These are phyloP conservation scores for Capniomyces stellatus DNA, from an alignment of 371 early-diverging fungal genomes.

Conservation along the genomic window DNA sequence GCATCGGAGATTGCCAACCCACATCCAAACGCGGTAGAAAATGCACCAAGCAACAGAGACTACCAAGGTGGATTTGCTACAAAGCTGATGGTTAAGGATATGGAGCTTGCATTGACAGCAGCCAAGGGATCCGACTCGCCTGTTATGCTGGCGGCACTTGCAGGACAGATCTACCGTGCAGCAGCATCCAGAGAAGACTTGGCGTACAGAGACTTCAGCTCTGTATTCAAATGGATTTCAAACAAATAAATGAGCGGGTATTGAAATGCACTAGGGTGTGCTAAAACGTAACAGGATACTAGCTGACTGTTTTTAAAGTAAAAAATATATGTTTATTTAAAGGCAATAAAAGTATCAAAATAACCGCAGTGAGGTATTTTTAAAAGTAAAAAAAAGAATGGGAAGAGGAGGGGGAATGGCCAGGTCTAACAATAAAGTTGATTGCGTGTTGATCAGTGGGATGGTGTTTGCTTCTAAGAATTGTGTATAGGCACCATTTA, in stretches of 20 bases:
- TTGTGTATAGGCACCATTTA: too few relatives aligned
- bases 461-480: too few relatives aligned
- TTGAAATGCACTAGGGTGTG: too few relatives aligned
- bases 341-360: too few relatives aligned
- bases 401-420: too few relatives aligned
- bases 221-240: conserved; percentile 49
- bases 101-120: conserved; percentile 75
- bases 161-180: conserved; percentile 60
- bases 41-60: conserved; percentile 63
- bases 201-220: conserved; percentile 50
- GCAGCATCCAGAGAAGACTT: conserved; percentile 35
- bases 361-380: too few relatives aligned
- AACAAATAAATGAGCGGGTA: neutral
- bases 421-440: too few relatives aligned
- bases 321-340: too few relatives aligned
- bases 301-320: too few relatives aligned
- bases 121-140: conserved; percentile 56
- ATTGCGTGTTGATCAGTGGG: too few relatives aligned
- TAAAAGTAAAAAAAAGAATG: too few relatives aligned
- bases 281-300: too few relatives aligned
- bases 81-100: conserved; percentile 83
- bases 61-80: conserved; percentile 86
- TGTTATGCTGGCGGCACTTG: conserved; percentile 52
- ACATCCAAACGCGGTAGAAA: conserved; percentile 56
- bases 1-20: conserved; percentile 85